Base-by-base conservation (phyloP, 2,329 filamentous ascomycete species). In the Colletotrichum somersetense region DNA sequence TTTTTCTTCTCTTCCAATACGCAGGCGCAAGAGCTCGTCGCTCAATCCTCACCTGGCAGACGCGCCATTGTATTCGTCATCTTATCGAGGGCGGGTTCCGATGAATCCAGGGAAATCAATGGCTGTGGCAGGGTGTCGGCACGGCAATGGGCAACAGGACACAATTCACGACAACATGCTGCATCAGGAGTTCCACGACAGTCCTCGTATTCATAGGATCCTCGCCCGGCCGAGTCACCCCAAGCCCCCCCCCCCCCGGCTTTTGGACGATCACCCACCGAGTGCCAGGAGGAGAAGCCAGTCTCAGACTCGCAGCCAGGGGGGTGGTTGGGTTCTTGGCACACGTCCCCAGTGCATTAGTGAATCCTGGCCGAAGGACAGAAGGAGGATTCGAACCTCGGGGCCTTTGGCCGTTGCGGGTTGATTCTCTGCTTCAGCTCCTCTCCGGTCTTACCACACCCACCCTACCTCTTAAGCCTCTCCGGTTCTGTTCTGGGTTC, bases 331-430 rank as follows among this genome's bases (percentile, higher is more conserved):
- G 40, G 40, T 55, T 46, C 69, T 69, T 64, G 69, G 66, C 66
- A 69, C 46, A 69, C 69, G 66, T 72, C 40, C 69, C 61, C 33
- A 48, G 42, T 55, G 59, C 69, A 72, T 69, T 44, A 64, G 65
- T 69, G 44, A 61, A 69, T 44, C 23, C 53, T 64, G 57, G 42
- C 50, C 58, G 44, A 62, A n/a, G 16, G 30, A 59, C 23, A 52
- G 46, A n/a, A 48, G 46, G 20, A 48, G 46, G 20, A 23, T 56
- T 23, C 20, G 20, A 53, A 58, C 52, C 35, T 65, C 67, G 53
- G 44, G 55, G n/a, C 50, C 35, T 38, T 40, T 65, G 59, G 20
- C 44, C 42, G 42, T 52, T 42, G 33, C 52, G 40, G 59, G 12
- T 52, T 40, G 14, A 23, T 52, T 42, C 48, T 52, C 16, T 20